These are phyloP conservation scores for Coniella lustricola DNA, from an alignment of 2,329 filamentous ascomycete species.

Conservation along the genomic window DNA sequence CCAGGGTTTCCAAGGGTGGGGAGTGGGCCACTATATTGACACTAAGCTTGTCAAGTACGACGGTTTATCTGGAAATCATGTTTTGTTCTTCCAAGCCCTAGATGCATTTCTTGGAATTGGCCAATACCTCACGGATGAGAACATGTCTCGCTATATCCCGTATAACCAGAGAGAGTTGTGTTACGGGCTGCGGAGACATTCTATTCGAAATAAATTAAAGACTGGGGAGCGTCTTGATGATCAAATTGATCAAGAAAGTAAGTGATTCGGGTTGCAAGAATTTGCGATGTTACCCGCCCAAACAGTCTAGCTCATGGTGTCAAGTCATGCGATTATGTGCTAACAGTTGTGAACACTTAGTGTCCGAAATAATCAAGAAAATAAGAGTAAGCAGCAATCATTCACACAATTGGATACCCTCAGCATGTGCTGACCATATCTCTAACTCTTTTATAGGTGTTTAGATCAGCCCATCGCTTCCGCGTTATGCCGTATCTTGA, in stretches of 20 bases:
- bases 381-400: no score
- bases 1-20: neutral
- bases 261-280: no score
- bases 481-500: constrained; percentile 24
- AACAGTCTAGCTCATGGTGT: no score
- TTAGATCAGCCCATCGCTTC: constrained; percentile 25
- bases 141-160: no score
- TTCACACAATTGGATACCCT: no score
- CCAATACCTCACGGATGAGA: no score
- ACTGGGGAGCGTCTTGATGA: constrained; percentile 17
- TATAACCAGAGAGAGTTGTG: constrained; percentile 21
- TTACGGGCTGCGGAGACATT: constrained; percentile 19
- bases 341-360: neutral
- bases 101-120: constrained; percentile 30
- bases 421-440: neutral
- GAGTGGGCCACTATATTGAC: neutral
- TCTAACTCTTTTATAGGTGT: constrained; percentile 17
- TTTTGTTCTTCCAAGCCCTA: constrained; percentile 27
- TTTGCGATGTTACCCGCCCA: no score
- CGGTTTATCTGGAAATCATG: constrained; percentile 30
- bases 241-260: constrained; percentile 19
- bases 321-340: no score
- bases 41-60: constrained; percentile 27
- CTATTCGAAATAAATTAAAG: constrained; percentile 18
- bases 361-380: no score